These are phyloP conservation scores for Hordeum marinum DNA, from an alignment of 176 grass and related monocot genomes.

Conservation along the genomic window DNA sequence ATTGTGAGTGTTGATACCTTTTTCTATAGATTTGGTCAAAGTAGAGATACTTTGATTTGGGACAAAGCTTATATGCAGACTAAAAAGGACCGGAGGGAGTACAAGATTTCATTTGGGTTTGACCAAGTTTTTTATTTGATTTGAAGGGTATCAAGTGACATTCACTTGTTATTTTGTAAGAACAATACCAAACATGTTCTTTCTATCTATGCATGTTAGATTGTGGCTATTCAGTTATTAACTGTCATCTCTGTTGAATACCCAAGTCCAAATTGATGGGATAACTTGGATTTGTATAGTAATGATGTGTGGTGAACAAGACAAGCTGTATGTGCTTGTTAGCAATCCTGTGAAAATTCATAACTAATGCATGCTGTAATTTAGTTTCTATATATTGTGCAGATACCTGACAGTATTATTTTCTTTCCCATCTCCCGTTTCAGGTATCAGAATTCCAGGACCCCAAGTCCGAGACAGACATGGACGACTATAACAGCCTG, in stretches of 20 bases:
- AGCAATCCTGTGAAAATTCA: background rate
- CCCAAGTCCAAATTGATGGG: background rate
- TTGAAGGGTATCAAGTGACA: background rate
- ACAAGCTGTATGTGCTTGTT: background rate
- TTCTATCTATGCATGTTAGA: background rate
- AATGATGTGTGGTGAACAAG: background rate
- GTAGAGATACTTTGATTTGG: too few species aligned
- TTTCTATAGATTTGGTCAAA: too few species aligned
- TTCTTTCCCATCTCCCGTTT: conserved; percentile 16
- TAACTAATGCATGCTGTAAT: background rate
- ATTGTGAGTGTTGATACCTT: too few species aligned
- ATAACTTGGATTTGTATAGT: background rate
- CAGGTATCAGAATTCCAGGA: conserved; percentile 66
- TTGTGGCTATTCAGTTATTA: background rate
- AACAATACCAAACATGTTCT: background rate
- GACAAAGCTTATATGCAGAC: too few species aligned
- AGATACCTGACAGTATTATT: background rate
- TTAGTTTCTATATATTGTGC: background rate
- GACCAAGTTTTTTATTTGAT: background rate
- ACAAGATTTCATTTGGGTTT: background rate
- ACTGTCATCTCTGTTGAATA: background rate
- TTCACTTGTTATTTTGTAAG: background rate
- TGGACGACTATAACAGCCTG: conserved; percentile 60
- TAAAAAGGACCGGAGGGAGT: too few species aligned
- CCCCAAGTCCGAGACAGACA: conserved; percentile 40